Evolutionary conservation across 1,139 yeast species (phyloP).

Genomic region (Arxiozyma slooffiae): DNA sequence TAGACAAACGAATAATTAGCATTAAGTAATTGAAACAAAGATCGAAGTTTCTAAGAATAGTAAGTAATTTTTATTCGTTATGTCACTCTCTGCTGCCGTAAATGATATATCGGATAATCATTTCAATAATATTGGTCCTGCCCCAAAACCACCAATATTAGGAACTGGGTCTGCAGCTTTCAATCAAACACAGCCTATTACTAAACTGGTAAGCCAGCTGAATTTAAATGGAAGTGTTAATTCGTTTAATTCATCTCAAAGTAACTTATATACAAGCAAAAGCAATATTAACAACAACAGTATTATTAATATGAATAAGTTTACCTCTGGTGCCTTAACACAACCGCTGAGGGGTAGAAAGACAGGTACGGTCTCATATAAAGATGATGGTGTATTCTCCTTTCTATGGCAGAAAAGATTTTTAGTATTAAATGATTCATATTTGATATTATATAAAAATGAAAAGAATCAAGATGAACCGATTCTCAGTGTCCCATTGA

Average conservation of each 20-base stretch:
- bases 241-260: background rate
- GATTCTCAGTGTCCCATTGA: slow-evolving; percentile 45
- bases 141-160: slow-evolving; percentile 34
- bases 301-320: slow-evolving; percentile 1
- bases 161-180: slow-evolving; percentile 15
- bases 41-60: too few relatives aligned
- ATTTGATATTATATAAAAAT: slow-evolving; percentile 63
- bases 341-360: slow-evolving; percentile 18
- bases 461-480: slow-evolving; percentile 42
- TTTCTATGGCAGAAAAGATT: slow-evolving; percentile 89
- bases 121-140: slow-evolving; percentile 37
- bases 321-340: slow-evolving; percentile 2
- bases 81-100: slow-evolving; percentile 39
- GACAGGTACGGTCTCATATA: slow-evolving; percentile 80
- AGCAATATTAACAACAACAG: slow-evolving; percentile 17
- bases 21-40: too few relatives aligned
- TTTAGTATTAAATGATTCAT: slow-evolving; percentile 65
- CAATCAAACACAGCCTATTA: slow-evolving; percentile 29
- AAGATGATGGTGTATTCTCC: slow-evolving; percentile 80
- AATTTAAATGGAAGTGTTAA: slow-evolving; percentile 11
- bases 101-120: slow-evolving; percentile 34
- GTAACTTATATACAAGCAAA: slow-evolving; percentile 7
- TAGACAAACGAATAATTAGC: too few relatives aligned
- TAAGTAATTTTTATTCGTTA: background rate
- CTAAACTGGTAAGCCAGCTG: slow-evolving; percentile 19